Base-by-base conservation (phyloP, 2,329 filamentous ascomycete genomes). In the Phoma sp. region DNA sequence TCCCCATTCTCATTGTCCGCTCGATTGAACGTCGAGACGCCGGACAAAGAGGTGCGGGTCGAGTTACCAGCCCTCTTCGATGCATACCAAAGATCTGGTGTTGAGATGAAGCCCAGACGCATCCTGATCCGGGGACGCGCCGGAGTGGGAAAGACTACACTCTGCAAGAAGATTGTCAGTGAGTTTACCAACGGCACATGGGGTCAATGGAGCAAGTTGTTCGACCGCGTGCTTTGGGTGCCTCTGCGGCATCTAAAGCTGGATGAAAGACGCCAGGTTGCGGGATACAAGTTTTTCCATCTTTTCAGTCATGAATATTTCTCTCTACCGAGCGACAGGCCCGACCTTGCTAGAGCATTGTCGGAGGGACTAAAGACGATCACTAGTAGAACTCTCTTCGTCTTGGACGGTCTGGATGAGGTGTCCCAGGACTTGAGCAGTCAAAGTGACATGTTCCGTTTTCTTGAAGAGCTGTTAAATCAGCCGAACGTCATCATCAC, bases 61-160 rank as follows among this genome's bases (percentile, higher is more conserved):
- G 42, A 47, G 36, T 47, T 47, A 29, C 3, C 42, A 29, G 36
- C 42, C 36, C 42, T 47, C 20, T 47, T 47, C 30, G 42, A 47
- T 23, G 12, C 42, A 20, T 29, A 20, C 29, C 21, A 47, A 47
- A 29, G 26, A 14, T 36, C 42, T 17, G 36, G 36, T n/a, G 42
- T 29, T 29, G 29, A 34, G 30, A 47, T 20, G 30, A 47, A 47
- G 36, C 42, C 42, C 36, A 34, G 42, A 47, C 7, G 42, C n/a
- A 47, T 47, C 11, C 10, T 47, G 2, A 47, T 47, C 17, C 42
- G 30, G 15, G 42, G 42, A 47, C 42, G 42, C 20, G 42, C 42
- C 20, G 42, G 42, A 36, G 28, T 47, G 15, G 42, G 42, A 20
- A 47, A 47, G 30, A 47, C 42, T 36, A 47, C 42, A 29, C 30